These are phyloP conservation scores for Paramarasmius palmivorus DNA, from an alignment of 1,284 basidiomycete genomes.

Conservation along the genomic window DNA sequence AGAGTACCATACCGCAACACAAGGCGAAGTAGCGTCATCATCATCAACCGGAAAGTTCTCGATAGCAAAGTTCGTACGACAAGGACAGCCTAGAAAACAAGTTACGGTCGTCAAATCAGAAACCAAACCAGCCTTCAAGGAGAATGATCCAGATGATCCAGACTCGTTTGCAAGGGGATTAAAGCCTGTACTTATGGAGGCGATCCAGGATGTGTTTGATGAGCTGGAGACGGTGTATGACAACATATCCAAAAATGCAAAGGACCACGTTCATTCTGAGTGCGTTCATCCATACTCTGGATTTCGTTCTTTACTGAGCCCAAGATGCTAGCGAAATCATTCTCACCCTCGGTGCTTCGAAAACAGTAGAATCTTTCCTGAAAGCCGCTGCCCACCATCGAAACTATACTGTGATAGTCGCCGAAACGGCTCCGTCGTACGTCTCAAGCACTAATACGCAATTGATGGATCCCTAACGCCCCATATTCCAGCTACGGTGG, in stretches of 20 bases:
- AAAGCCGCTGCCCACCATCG: constrained; percentile 88
- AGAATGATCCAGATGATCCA: constrained; percentile 71
- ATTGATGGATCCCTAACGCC: constrained; percentile 8
- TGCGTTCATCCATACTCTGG: constrained; percentile 38
- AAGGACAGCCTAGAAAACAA: constrained; percentile 72
- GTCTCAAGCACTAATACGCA: constrained; percentile 25
- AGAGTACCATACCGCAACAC: constrained; percentile 79
- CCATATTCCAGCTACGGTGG: constrained; percentile 69
- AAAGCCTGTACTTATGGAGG: constrained; percentile 85
- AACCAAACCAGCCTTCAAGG: constrained; percentile 53
- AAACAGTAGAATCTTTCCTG: constrained; percentile 92
- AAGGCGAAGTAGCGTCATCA: constrained; percentile 41
- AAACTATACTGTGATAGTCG: constrained; percentile 96
- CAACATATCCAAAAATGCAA: constrained; percentile 91
- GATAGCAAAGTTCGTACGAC: constrained; percentile 75
- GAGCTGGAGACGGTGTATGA: constrained; percentile 97
- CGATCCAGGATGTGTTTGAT: constrained; percentile 91
- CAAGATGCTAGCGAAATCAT: constrained; percentile 81
- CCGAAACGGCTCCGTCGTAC: constrained; percentile 90
- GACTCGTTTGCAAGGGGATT: constrained; percentile 71
- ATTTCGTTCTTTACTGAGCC: background rate
- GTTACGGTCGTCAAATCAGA: constrained; percentile 49
- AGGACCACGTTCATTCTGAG: constrained; percentile 97
- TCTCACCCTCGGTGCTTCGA: constrained; percentile 91
- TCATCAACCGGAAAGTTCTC: constrained; percentile 54